Evolutionary conservation across 2,329 filamentous ascomycete genomes (phyloP), one percentile per base, ranked within the genome.

Genomic region (Nectriaceae sp.): DNA sequence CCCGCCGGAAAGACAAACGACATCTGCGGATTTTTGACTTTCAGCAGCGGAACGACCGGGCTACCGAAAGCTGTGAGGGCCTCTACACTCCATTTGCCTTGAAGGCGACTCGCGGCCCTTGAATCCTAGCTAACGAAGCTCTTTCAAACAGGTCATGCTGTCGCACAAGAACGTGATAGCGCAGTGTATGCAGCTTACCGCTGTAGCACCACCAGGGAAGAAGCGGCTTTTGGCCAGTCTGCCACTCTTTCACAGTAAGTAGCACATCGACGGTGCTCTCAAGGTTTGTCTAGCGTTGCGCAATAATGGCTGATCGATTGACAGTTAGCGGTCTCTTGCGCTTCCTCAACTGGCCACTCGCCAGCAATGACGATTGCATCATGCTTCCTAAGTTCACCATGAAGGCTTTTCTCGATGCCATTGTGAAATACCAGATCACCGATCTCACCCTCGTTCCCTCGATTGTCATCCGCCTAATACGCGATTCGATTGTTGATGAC

Each of bases 231-330:
- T 3, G 57, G 56, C n/a, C 5, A 39, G 55, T 1, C 42, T 65
- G 3, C 65, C 65, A 11, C 46, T 64, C 0, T 63, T 57, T 43
- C 65, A 67, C 29, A 65, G 56, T 43, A 59, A 49, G 26, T 31
- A 8, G 15, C 10, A 31, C 26, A 8, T 31, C 26, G 10, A 31
- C 26, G 15, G 15, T 31, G 15, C 26, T 15, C 15, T 31, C 15
- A 15, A 31, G 15, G n/a, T n/a, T n/a, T n/a, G n/a, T n/a, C n/a
- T n/a, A n/a, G n/a, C n/a, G n/a, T n/a, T n/a, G n/a, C n/a, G n/a
- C n/a, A n/a, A n/a, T n/a, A n/a, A n/a, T n/a, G n/a, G n/a, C 26
- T 31, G 8, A 31, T 15, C 15, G 26, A 21, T 5, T 42, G 2
- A 11, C 6, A 49, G 48, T 50, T 15, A 50, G 44, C n/a, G 48